Base-by-base conservation (phyloP, 2,329 filamentous ascomycete genomes). In the Diaporthe nobilis region DNA sequence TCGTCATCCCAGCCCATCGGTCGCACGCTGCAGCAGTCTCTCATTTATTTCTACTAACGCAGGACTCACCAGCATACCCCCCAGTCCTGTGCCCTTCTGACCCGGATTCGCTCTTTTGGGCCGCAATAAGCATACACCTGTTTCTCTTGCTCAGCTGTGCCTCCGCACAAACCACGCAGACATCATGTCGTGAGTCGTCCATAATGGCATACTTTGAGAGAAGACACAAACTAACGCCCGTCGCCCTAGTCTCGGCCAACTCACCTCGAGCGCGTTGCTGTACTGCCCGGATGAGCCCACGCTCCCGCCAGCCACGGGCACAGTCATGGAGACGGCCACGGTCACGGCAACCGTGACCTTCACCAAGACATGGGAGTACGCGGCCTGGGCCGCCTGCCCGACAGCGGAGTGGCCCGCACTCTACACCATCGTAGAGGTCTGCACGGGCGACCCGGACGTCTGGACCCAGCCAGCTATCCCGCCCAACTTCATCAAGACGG, bases 401-500 rank as follows among this genome's bases (percentile, higher is more conserved):
- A 84, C 82, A n/a, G 79, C 82, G 77, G 75, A 78, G 63, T 86
- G 85, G 85, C 74, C 81, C 51, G 84, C 85, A 47, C 84, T 83
- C 44, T 87, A 86, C 81, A 87, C 85, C 71, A 78, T 87, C 78
- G 80, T 79, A 12, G 82, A 86, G 79, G 81, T 81, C 39, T 83
- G 83, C 78, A 76, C 79, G 17, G 84, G 84, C 70, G 78, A 80
- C 75, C 79, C 79, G 61, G 76, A 77, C 71, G 76, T 79, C 70
- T 84, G 82, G 77, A 79, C 79, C 17, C 80, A 80, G 31, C 79
- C 80, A 2, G 74, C 78, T 17, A 78, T 83, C n/a, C 84, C 84
- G 31, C 83, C 84, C 2, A 83, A 84, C 75, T 85, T 85, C 78
- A 82, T 83, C 76, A 82, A 83, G 76, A 84, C 83, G 72, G 84